Conservation (phyloP, 2,329 filamentous ascomycete species). For the Juglanconis sp. region DNA sequence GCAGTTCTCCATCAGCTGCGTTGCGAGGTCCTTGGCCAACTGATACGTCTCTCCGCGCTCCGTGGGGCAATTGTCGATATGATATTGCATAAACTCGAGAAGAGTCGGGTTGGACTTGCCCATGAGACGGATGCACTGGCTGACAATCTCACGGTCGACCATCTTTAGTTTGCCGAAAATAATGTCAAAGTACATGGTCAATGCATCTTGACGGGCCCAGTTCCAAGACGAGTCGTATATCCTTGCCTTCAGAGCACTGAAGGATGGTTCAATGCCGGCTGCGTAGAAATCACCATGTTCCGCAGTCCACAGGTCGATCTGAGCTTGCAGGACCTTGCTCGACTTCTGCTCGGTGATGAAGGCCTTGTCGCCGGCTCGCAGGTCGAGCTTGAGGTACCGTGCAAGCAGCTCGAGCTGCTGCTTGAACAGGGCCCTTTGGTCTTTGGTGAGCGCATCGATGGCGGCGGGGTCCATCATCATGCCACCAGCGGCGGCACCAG, state of each 20-base stretch:
- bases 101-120: conserved; percentile 95
- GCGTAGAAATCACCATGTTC: conserved; percentile 98
- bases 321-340: conserved; percentile 81
- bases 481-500: conserved; percentile 68
- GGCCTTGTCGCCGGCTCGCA: conserved; percentile 94
- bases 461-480: conserved; percentile 99
- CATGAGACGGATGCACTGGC: conserved; percentile 98
- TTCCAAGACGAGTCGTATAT: conserved; percentile 99
- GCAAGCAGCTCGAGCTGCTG: conserved; percentile 95
- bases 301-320: conserved; percentile 89
- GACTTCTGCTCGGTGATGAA: conserved; percentile 82
- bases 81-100: conserved; percentile 99
- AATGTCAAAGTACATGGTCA: conserved; percentile 99
- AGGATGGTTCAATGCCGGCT: conserved; percentile 87
- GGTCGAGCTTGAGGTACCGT: conserved; percentile 93
- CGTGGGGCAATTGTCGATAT: conserved; percentile 97
- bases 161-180: conserved; percentile 93
- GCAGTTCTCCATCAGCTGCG: conserved; percentile 96
- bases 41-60: conserved; percentile 96
- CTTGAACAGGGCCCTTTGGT: conserved; percentile 94
- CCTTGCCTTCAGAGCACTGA: conserved; percentile 89
- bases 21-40: conserved; percentile 91
- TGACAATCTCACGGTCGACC: conserved; percentile 96
- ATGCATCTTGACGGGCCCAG: conserved; percentile 94
- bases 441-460: conserved; percentile 94